A percentile compares a stretch with the other conserved stretches of the same genome.
Evolutionary conservation across 352 stramenopile genomes (phyloP).

Genomic region (Phytophthora pseudosyringae): DNA sequence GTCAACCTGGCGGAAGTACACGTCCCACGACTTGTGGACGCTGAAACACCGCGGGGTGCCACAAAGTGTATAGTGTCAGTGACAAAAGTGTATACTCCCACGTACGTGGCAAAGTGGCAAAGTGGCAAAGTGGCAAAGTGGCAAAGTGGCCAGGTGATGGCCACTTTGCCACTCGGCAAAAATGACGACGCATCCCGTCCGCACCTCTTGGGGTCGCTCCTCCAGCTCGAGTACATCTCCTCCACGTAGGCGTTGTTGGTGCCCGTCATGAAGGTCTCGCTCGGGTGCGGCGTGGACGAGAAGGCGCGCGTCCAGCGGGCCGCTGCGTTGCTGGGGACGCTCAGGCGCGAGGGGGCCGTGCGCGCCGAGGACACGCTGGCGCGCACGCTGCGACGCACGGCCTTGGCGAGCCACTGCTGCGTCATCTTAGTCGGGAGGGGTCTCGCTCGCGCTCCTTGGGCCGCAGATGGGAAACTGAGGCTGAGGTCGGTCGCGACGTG

Average conservation of each 20-base stretch:
- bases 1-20: constrained; percentile 88
- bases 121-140: too few species aligned
- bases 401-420: constrained; percentile 74
- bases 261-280: constrained; percentile 94
- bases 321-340: constrained; percentile 19
- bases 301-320: constrained; percentile 53
- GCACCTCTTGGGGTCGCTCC: constrained; percentile 85
- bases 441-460: constrained; percentile 8
- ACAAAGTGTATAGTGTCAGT: constrained; percentile 10
- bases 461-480: constrained; percentile 40
- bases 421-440: constrained; percentile 40
- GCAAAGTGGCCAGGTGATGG: too few species aligned
- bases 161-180: constrained; percentile 7
- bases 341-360: constrained; percentile 10
- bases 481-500: constrained; percentile 19
- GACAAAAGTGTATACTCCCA: constrained; percentile 2
- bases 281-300: constrained; percentile 74
- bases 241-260: constrained; percentile 97
- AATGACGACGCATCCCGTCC: too few species aligned
- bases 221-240: constrained; percentile 97
- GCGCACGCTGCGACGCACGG: constrained; percentile 55
- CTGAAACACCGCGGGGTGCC: too few species aligned
- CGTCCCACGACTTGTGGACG: constrained; percentile 89
- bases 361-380: constrained; percentile 32
- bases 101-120: neutral